These are phyloP conservation scores for Colletotrichum eleusines DNA, from an alignment of 2,329 filamentous ascomycete genomes.

Conservation along the genomic window DNA sequence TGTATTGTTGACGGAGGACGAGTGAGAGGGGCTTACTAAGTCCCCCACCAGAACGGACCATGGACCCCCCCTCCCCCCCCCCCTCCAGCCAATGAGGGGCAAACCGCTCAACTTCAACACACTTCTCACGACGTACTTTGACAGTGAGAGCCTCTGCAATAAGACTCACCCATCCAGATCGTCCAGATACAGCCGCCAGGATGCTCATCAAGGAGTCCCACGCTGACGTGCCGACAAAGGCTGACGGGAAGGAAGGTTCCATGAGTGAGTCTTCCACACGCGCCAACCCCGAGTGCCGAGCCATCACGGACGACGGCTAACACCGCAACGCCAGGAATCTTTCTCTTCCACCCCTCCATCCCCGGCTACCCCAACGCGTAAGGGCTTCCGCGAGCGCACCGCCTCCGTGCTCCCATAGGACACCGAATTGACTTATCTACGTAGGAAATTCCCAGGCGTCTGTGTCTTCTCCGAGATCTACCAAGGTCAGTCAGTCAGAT, in stretches of 20 bases:
- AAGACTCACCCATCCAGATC: neutral
- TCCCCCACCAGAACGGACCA: constrained; percentile 15
- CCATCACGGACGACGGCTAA: constrained; percentile 9
- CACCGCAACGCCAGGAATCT: constrained; percentile 74
- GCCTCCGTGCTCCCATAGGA: too few relatives aligned
- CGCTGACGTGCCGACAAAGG: constrained; percentile 62
- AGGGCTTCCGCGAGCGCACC: constrained; percentile 44
- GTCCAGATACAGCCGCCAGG: neutral
- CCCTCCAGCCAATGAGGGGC: constrained; percentile 23
- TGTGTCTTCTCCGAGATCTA: constrained; percentile 95
- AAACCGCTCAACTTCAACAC: constrained; percentile 33
- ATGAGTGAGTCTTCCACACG: constrained; percentile 63
- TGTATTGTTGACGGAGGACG: neutral
- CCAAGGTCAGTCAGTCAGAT: constrained; percentile 73
- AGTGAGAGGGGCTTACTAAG: constrained; percentile 36
- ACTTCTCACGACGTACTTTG: neutral
- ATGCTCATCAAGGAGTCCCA: constrained; percentile 69
- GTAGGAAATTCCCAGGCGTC: constrained; percentile 81
- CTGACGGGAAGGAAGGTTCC: constrained; percentile 65
- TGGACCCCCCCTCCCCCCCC: neutral
- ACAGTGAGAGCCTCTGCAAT: neutral
- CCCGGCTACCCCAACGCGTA: constrained; percentile 88
- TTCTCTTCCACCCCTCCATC: constrained; percentile 87
- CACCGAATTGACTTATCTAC: neutral
- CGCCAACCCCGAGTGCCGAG: neutral